Evolutionary conservation across 2,329 filamentous ascomycete genomes (phyloP).

Genomic region (Aureobasidium sp.): DNA sequence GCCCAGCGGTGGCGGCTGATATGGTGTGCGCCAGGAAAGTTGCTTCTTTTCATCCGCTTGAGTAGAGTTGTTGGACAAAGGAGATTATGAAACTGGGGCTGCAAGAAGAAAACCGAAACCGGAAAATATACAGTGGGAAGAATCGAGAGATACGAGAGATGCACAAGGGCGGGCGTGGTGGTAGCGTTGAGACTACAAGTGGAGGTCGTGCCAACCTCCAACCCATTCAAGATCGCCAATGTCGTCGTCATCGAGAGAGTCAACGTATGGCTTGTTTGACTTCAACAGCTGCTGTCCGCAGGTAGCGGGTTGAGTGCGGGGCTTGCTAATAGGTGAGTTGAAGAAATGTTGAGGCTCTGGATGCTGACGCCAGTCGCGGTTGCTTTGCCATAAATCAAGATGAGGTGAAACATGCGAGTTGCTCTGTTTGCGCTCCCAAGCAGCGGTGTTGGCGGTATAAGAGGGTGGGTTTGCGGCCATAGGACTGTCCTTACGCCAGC

Average conservation of each 20-base stretch:
- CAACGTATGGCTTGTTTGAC: slow-evolving; percentile 24
- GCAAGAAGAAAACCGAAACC: slow-evolving; percentile 6
- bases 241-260: slow-evolving; percentile 42
- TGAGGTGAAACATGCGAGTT: slow-evolving; percentile 16
- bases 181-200: slow-evolving; percentile 43
- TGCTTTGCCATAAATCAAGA: slow-evolving; percentile 33
- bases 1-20: slow-evolving; percentile 1
- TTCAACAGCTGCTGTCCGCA: slow-evolving; percentile 17
- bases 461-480: slow-evolving; percentile 22
- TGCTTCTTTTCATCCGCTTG: background rate
- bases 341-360: slow-evolving; percentile 16
- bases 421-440: slow-evolving; percentile 26
- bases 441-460: slow-evolving; percentile 27
- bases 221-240: slow-evolving; percentile 86
- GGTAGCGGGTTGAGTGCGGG: slow-evolving; percentile 16
- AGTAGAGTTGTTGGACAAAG: slow-evolving; percentile 12
- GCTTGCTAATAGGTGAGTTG: slow-evolving; percentile 15
- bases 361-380: slow-evolving; percentile 43
- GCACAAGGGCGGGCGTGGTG: slow-evolving; percentile 5
- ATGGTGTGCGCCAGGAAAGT: background rate
- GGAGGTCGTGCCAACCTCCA: slow-evolving; percentile 75
- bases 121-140: slow-evolving; percentile 6
- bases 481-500: slow-evolving; percentile 26
- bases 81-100: slow-evolving; percentile 9
- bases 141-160: background rate